Conservation (phyloP, 2,329 filamentous ascomycete species). For the Aspergillus pseudonomiae region DNA sequence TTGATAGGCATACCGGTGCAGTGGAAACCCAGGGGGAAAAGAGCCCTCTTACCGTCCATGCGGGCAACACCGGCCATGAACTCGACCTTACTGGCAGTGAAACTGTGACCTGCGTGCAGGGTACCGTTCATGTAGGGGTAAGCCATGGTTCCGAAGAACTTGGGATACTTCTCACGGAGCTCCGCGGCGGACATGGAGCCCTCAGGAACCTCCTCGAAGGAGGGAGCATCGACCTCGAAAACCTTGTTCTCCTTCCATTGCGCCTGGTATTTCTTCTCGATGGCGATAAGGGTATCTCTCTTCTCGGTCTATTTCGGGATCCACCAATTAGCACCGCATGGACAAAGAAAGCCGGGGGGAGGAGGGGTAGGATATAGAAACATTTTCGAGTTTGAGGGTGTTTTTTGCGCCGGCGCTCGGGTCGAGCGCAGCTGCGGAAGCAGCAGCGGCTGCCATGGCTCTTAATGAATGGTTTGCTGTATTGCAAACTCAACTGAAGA, state of each 20-base stretch:
- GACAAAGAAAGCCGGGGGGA: slow-evolving; percentile 25
- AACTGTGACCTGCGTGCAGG: slow-evolving; percentile 88
- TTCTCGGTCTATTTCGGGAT: slow-evolving; percentile 32
- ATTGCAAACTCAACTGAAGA: slow-evolving; percentile 28
- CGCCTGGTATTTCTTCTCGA: slow-evolving; percentile 89
- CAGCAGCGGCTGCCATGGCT: slow-evolving; percentile 48
- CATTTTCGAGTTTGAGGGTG: slow-evolving; percentile 67
- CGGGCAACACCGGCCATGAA: slow-evolving; percentile 84
- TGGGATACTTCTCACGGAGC: slow-evolving; percentile 78
- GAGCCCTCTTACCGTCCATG: slow-evolving; percentile 83
- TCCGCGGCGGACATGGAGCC: slow-evolving; percentile 73
- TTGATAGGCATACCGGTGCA: slow-evolving; percentile 98
- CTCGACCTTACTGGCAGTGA: slow-evolving; percentile 90
- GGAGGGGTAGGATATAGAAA: slow-evolving; percentile 28
- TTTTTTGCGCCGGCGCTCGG: slow-evolving; percentile 59
- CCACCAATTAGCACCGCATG: slow-evolving; percentile 19
- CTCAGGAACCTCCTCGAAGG: slow-evolving; percentile 74
- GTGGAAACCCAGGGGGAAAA: slow-evolving; percentile 95
- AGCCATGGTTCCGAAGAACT: slow-evolving; percentile 84
- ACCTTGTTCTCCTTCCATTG: slow-evolving; percentile 76
- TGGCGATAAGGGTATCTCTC: slow-evolving; percentile 36
- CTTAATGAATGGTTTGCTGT: slow-evolving; percentile 26
- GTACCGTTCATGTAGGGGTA: slow-evolving; percentile 86
- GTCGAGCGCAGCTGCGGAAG: slow-evolving; percentile 59
- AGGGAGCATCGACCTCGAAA: slow-evolving; percentile 86